These are phyloP conservation scores for Dactylonectria macrodidyma DNA, from an alignment of 2,329 filamentous ascomycete genomes.

Conservation along the genomic window DNA sequence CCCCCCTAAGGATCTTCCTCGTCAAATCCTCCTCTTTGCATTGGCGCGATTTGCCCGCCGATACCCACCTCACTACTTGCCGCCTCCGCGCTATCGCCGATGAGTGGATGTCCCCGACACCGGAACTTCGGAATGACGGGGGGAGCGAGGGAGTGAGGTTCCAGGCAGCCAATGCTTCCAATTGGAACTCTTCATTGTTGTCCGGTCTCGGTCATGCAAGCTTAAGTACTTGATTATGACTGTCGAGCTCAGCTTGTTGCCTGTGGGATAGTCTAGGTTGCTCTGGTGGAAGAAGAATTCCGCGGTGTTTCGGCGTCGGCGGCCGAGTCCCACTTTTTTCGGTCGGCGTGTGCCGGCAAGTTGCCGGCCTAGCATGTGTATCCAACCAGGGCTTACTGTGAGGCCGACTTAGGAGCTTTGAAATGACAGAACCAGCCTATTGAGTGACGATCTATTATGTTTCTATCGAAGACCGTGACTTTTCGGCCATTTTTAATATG, in stretches of 20 bases:
- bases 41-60: conserved; percentile 10
- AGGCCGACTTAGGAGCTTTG: conserved; percentile 13
- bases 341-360: conserved; percentile 22
- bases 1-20: conserved; percentile 2
- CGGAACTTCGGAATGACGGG: conserved; percentile 24
- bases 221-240: background rate
- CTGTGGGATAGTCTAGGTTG: background rate
- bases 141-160: background rate
- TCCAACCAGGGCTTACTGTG: conserved; percentile 1
- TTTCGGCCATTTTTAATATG: conserved; percentile 16
- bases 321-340: conserved; percentile 38
- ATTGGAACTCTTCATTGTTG: background rate
- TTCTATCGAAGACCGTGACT: conserved; percentile 28
- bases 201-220: background rate
- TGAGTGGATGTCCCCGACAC: conserved; percentile 22
- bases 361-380: conserved; percentile 3
- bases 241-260: background rate
- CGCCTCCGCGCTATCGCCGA: conserved; percentile 20
- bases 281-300: conserved; percentile 38
- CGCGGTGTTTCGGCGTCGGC: conserved; percentile 18
- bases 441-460: conserved; percentile 14
- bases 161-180: background rate
- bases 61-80: conserved; percentile 14
- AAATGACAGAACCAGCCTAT: background rate
- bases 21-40: conserved; percentile 9